phyloP scores from a whole-genome alignment of 148 eudicot species.

The Pouteria glomerata region DNA sequence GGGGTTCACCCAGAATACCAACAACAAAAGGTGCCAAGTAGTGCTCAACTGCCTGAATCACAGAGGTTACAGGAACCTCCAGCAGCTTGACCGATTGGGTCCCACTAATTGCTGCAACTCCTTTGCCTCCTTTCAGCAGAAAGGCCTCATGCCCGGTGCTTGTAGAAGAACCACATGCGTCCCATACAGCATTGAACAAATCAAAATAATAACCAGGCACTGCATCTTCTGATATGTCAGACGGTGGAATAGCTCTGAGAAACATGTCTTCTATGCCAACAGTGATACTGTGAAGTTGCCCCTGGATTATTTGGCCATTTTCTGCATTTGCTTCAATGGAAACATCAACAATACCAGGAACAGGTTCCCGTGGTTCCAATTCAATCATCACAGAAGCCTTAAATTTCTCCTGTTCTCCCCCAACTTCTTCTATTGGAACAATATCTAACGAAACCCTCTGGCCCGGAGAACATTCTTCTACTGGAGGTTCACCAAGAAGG shows the following conservation, averaged over 20 bases:
- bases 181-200: constrained; percentile 88
- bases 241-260: constrained; percentile 56
- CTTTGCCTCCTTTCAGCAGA: constrained; percentile 73
- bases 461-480: constrained; percentile 16
- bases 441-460: constrained; percentile 45
- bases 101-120: constrained; percentile 65
- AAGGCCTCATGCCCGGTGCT: constrained; percentile 79
- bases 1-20: constrained; percentile 69
- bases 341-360: constrained; percentile 81
- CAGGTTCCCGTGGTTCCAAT: constrained; percentile 84
- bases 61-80: constrained; percentile 56
- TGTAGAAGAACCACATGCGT: constrained; percentile 72
- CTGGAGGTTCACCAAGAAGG: constrained; percentile 68
- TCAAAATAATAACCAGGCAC: constrained; percentile 43
- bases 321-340: constrained; percentile 75
- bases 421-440: constrained; percentile 50
- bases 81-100: constrained; percentile 90
- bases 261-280: constrained; percentile 98
- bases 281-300: constrained; percentile 64
- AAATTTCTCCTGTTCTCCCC: constrained; percentile 26
- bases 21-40: constrained; percentile 75
- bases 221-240: constrained; percentile 38
- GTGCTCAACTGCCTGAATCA: constrained; percentile 58
- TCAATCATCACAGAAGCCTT: constrained; percentile 56
- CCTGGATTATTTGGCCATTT: constrained; percentile 68